Percentiles rank a stretch among this genome's conserved stretches.
phyloP scores from a whole-genome alignment of 2,329 filamentous ascomycete genomes.

The Graphilbum ipis-grandicollis region DNA sequence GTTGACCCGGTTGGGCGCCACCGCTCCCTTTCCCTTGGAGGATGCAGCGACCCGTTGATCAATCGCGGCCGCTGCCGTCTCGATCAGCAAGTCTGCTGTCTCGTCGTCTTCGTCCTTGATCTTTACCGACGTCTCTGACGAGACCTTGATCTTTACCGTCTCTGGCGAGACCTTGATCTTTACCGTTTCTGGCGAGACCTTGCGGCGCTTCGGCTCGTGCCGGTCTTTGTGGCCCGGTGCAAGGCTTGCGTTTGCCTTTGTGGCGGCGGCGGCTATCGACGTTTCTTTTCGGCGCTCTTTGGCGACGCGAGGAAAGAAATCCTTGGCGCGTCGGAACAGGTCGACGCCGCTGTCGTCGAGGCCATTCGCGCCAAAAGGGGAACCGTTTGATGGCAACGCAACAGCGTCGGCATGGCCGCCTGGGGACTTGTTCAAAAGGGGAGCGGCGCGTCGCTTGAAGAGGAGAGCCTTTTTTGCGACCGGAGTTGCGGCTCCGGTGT shows the following conservation, averaged over 20 bases:
- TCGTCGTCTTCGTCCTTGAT: background rate
- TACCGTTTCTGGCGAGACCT: constrained; percentile 5
- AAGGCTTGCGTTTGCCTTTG: constrained; percentile 11
- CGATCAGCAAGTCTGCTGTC: too few species aligned
- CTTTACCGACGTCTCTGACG: constrained; percentile 1
- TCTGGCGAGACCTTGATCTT: constrained; percentile 3
- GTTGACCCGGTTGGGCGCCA: constrained; percentile 2
- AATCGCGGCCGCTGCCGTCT: too few species aligned
- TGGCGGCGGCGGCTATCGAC: background rate
- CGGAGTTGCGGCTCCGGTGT: background rate
- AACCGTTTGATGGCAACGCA: background rate
- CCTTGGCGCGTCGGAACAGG: constrained; percentile 31
- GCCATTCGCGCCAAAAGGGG: constrained; percentile 2
- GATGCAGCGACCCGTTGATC: background rate
- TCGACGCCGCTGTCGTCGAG: constrained; percentile 20
- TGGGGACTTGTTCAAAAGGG: background rate
- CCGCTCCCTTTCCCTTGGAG: constrained; percentile 7
- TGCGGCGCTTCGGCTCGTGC: constrained; percentile 5
- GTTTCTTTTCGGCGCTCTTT: constrained; percentile 10
- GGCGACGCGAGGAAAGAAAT: constrained; percentile 22
- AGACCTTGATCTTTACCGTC: constrained; percentile 2
- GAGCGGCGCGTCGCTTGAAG: constrained; percentile 8
- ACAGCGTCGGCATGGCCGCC: too few species aligned
- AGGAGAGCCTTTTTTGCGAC: constrained; percentile 6
- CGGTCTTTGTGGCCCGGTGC: too few species aligned